Evolutionary conservation across 805 yeast genomes (phyloP).

Genomic region (Starmerella scarabaei): DNA sequence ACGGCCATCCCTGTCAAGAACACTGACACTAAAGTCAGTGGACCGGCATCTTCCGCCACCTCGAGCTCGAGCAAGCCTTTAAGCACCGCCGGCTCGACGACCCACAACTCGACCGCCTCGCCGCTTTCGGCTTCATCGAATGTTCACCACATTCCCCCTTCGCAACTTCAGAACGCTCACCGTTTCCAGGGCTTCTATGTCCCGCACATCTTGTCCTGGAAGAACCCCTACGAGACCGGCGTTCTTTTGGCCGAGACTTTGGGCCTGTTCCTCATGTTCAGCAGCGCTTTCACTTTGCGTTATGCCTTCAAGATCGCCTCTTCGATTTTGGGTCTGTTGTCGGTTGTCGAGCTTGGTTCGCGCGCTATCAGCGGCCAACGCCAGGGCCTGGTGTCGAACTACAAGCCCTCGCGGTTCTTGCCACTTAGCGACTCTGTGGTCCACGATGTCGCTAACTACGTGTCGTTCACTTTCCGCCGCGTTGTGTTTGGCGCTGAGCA

Average conservation of each 20-base stretch:
- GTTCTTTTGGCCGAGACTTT: conserved; percentile 39
- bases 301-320: conserved; percentile 33
- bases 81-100: no score
- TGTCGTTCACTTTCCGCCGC: conserved; percentile 29
- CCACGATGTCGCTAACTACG: conserved; percentile 31
- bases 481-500: conserved; percentile 24
- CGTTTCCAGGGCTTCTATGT: conserved; percentile 21
- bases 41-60: no score
- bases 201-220: conserved; percentile 52
- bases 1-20: not conserved
- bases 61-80: no score
- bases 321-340: conserved; percentile 48
- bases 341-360: conserved; percentile 65
- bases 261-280: conserved; percentile 40
- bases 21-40: not conserved
- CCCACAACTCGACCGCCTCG: not conserved
- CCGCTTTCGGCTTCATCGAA: conserved; percentile 1
- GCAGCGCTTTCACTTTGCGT: conserved; percentile 24
- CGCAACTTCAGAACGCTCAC: not conserved
- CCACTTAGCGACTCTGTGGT: conserved; percentile 30
- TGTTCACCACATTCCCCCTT: not conserved
- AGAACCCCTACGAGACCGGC: conserved; percentile 62
- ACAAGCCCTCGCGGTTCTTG: conserved; percentile 46
- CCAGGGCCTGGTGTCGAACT: conserved; percentile 61
- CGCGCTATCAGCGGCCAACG: conserved; percentile 52